Evolutionary conservation across 805 yeast genomes (phyloP).

Genomic region (Candida patagonica): DNA sequence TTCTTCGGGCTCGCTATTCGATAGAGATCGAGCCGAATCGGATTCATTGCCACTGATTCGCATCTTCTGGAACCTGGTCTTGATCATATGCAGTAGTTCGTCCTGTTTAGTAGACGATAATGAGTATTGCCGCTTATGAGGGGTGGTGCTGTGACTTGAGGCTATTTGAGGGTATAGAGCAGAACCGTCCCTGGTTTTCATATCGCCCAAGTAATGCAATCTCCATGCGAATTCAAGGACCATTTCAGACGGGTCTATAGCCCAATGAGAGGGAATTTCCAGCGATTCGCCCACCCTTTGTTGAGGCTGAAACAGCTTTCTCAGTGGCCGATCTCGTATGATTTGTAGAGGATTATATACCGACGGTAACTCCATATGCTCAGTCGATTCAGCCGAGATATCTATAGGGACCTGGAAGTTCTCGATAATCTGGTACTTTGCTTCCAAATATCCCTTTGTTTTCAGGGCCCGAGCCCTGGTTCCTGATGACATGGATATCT

Average conservation of each 20-base stretch:
- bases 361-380: slow-evolving; percentile 30
- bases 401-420: slow-evolving; percentile 12
- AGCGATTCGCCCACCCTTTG: background rate
- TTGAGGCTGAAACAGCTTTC: slow-evolving; percentile 17
- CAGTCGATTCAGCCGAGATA: background rate
- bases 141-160: background rate
- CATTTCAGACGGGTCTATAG: slow-evolving; percentile 19
- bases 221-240: slow-evolving; percentile 20
- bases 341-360: slow-evolving; percentile 75
- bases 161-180: slow-evolving; percentile 7
- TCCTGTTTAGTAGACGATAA: background rate
- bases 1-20: too few relatives aligned
- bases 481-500: slow-evolving; percentile 9
- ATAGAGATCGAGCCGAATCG: slow-evolving; percentile 1
- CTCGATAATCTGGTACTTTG: slow-evolving; percentile 19
- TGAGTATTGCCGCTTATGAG: too few relatives aligned
- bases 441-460: slow-evolving; percentile 25
- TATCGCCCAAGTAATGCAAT: slow-evolving; percentile 8
- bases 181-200: slow-evolving; percentile 15
- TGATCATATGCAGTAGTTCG: background rate
- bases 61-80: background rate
- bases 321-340: slow-evolving; percentile 52
- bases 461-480: slow-evolving; percentile 19
- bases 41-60: background rate
- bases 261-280: slow-evolving; percentile 16